Conservation (phyloP, 2,329 filamentous ascomycete species). For the Cyanodermella asteris region DNA sequence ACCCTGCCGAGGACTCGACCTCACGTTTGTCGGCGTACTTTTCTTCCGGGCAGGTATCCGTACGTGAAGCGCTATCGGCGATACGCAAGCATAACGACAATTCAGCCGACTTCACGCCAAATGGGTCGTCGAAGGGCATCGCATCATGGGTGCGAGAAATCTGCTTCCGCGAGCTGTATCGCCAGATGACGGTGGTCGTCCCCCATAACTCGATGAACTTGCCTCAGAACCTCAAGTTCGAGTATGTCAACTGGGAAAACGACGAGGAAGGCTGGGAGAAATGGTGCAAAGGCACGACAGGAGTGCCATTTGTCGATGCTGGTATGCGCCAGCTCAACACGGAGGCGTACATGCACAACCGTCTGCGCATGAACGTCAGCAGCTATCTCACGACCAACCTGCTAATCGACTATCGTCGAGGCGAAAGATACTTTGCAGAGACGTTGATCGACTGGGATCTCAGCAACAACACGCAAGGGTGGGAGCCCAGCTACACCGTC, state of each 20-base stretch:
- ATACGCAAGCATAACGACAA: slow-evolving; percentile 20
- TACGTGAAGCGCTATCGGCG: slow-evolving; percentile 23
- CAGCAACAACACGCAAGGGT: slow-evolving; percentile 28
- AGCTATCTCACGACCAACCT: slow-evolving; percentile 27
- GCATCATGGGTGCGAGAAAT: slow-evolving; percentile 28
- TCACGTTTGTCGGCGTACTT: slow-evolving; percentile 17
- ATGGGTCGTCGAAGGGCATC: slow-evolving; percentile 16
- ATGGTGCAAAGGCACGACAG: slow-evolving; percentile 25
- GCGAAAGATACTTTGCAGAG: slow-evolving; percentile 30
- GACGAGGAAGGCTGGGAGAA: slow-evolving; percentile 27
- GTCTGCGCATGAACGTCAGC: slow-evolving; percentile 27
- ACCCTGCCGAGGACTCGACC: slow-evolving; percentile 14
- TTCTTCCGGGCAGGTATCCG: slow-evolving; percentile 17
- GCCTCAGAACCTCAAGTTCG: slow-evolving; percentile 29
- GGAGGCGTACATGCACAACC: slow-evolving; percentile 31
- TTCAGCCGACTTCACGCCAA: slow-evolving; percentile 21
- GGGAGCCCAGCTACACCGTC: slow-evolving; percentile 33
- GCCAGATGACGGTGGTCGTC: slow-evolving; percentile 23
- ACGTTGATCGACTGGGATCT: slow-evolving; percentile 27
- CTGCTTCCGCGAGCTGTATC: slow-evolving; percentile 28
- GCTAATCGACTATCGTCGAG: slow-evolving; percentile 26
- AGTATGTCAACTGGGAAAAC: slow-evolving; percentile 28
- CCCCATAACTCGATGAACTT: slow-evolving; percentile 29
- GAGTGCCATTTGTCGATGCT: slow-evolving; percentile 28
- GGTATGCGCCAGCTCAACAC: slow-evolving; percentile 28